These are phyloP conservation scores for Apophysomyces variabilis DNA, from an alignment of 371 early-diverging fungal species.

Conservation along the genomic window DNA sequence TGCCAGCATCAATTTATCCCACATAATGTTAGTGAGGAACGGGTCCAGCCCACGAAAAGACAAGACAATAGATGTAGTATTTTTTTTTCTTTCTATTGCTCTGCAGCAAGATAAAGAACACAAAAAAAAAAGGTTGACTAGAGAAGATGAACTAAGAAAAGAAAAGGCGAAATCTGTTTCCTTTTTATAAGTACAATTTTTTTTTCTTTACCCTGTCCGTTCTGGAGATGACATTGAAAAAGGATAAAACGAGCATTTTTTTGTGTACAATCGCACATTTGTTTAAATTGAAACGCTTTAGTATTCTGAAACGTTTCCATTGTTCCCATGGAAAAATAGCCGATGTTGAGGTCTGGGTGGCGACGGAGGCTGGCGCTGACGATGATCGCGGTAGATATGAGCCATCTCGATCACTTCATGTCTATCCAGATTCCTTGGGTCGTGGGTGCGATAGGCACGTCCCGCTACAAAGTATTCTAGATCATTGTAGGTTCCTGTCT, in stretches of 20 bases:
- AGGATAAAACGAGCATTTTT: constrained; percentile 2
- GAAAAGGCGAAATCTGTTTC: neutral
- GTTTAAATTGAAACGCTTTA: constrained; percentile 11
- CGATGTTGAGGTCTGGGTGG: neutral
- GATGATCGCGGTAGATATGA: constrained; percentile 24
- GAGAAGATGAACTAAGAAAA: neutral
- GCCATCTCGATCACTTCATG: constrained; percentile 31
- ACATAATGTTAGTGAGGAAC: no score
- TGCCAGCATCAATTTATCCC: neutral
- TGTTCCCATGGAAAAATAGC: constrained; percentile 5
- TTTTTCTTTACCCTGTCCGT: neutral
- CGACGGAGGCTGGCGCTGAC: constrained; percentile 16
- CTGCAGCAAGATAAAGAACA: no score
- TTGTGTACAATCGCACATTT: constrained; percentile 9
- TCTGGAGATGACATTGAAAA: constrained; percentile 3
- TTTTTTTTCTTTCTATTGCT: no score
- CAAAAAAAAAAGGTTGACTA: no score
- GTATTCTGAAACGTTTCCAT: constrained; percentile 11
- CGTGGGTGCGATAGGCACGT: constrained; percentile 22
- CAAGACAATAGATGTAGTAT: no score
- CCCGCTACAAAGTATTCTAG: constrained; percentile 32
- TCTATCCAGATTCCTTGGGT: constrained; percentile 18
- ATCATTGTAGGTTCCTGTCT: constrained; percentile 10
- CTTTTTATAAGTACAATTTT: neutral
- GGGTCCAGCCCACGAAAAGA: no score